Evolutionary conservation across 768 basidiomycete species (phyloP), one percentile per base, ranked within the genome.

Genomic region (Russula sp.): DNA sequence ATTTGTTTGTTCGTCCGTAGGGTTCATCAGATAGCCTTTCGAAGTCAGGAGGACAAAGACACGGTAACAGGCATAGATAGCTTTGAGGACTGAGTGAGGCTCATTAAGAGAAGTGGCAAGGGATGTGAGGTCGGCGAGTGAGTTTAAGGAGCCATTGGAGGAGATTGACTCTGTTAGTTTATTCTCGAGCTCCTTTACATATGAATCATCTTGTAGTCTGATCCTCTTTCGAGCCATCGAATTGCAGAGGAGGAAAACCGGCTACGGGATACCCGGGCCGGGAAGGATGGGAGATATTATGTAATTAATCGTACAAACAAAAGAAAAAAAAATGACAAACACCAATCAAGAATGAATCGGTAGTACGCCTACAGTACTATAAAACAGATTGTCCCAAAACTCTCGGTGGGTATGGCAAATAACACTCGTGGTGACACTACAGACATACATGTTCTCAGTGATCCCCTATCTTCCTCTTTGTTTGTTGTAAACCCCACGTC

Each of bases 51-150:
- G 69, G 10, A 89, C 83, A 72, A 92, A 94, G 14, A 88, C 79
- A 44, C 94, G 78, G 73, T 96, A 94, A 6, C 90, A 73, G 0
- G 92, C 87, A 75, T 93, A 96, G 20, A 94, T 81, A 1, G 83
- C 86, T 72, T 89, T 93, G 61, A 82, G 89, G 16, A 85, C 81
- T 32, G 83, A 79, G 67, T 80, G 80, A 0, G 89, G 77, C 46
- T 84, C 80, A 48, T 77, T 69, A 1, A 79, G 73, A 20, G 76
- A 73, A 34, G 79, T 73, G 0, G 86, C 79, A 34, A 92, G 74
- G 18, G 83, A 77, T 59, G 93, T 73, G 9, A 97, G 84, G 73
- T 93, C 89, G 14, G 86, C 83, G 24, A 97, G 75, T 32, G 82
- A 77, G 71, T 97, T 98, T 49, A 97, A 79, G 22, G 92, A 90